Evolutionary conservation across 1,284 basidiomycete species (phyloP), one percentile per base, ranked within the genome.

Genomic region (Fomitopsis palustris): DNA sequence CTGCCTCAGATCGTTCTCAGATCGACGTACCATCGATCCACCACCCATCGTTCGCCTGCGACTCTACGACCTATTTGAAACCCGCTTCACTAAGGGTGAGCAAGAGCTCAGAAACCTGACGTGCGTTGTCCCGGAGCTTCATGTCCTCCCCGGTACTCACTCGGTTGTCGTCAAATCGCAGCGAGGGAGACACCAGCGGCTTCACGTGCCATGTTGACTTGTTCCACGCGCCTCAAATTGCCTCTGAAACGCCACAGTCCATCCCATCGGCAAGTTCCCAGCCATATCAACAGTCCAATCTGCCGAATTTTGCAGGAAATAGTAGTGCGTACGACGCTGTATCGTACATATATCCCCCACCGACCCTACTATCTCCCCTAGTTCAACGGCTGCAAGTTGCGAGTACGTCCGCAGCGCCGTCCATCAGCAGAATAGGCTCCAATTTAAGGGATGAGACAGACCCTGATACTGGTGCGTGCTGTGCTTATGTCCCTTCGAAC

Each of bases 131-230:
- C 45, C 29, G 21, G 14, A 25, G 38, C 57, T 25, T n/a, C 10
- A 31, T 52, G 4, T 29, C 38, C 29, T 27, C 21, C 41, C 59
- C 4, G 12, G 16, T 17, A 53, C 37, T 38, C 41, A 42, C 17
- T 23, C 14, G 14, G 7, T 23, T 23, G 14, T 9, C 21, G 38
- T 37, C 37, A 33, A 43, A 54, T 35, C 64, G 49, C 59, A 84
- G 81, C 31, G 77, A 79, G 33, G 66, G 80, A 42, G 73, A 77
- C 54, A 74, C 72, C 7, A 75, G 82, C 29, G 84, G 84, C 10
- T 74, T 86, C 17, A 68, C 87, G 2, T 87, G 86, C 67, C 83
- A 82, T 4, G 81, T 85, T 35, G 85, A 88, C 71, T 74, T 87
- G 25, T 87, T 37, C 35, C 16, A 12, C 8, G 12, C 16, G 4